phyloP scores from a whole-genome alignment of 768 basidiomycete species.

The Termitomyces sp. region DNA sequence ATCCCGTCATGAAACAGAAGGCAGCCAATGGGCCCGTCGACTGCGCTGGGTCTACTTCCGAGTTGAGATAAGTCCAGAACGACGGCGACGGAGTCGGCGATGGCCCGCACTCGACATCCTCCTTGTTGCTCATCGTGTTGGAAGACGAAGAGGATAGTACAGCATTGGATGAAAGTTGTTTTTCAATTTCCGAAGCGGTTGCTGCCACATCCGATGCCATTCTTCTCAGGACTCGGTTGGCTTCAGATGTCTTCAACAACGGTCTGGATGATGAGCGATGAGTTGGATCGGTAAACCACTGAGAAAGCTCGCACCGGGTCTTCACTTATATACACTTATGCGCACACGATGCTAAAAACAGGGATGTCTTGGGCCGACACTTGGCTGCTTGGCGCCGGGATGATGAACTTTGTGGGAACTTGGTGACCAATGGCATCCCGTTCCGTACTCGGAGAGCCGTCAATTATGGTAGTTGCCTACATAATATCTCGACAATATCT shows the following conservation, averaged over 20 bases:
- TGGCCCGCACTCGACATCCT: constrained; percentile 6
- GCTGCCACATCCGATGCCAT: background rate
- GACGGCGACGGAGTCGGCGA: constrained; percentile 12
- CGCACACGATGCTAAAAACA: background rate
- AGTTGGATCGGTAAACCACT: background rate
- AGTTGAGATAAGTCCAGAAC: constrained; percentile 30
- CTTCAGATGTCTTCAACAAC: background rate
- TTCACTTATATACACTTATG: background rate
- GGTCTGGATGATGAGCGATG: background rate
- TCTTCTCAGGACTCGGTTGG: background rate
- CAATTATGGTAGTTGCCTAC: background rate
- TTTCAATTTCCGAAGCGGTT: background rate
- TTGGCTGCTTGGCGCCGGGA: background rate
- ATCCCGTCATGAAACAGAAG: constrained; percentile 79
- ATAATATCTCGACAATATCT: background rate
- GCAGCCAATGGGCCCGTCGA: constrained; percentile 52
- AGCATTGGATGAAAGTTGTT: background rate
- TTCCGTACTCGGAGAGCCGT: background rate
- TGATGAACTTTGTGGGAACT: background rate
- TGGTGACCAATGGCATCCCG: background rate
- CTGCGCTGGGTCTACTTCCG: constrained; percentile 47
- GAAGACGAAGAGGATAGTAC: background rate
- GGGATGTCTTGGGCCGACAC: background rate
- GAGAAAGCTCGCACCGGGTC: background rate
- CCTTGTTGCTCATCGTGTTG: constrained; percentile 6